Percentiles rank a stretch among this genome's conserved stretches.
phyloP scores from a whole-genome alignment of 2,329 filamentous ascomycete species.

The Aspergillus sclerotialis region DNA sequence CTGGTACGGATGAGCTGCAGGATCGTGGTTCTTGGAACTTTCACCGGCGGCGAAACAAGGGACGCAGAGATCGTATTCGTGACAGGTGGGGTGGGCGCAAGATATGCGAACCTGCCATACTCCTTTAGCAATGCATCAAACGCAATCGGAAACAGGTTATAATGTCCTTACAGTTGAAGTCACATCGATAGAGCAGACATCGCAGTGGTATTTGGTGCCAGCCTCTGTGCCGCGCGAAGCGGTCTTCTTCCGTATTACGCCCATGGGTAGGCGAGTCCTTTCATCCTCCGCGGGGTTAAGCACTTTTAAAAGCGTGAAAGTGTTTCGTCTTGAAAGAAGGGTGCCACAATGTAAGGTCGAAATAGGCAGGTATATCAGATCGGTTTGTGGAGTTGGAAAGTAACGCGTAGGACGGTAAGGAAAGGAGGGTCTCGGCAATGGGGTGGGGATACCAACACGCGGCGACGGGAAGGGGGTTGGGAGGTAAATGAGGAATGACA shows the following conservation, averaged over 20 bases:
- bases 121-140: conserved; percentile 2
- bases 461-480: conserved; percentile 1
- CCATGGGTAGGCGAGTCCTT: conserved; percentile 54
- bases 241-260: conserved; percentile 93
- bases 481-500: conserved; percentile 2
- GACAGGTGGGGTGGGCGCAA: conserved; percentile 75
- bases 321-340: no score
- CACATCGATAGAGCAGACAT: conserved; percentile 93
- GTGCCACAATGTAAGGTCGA: not conserved
- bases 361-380: not conserved
- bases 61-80: conserved; percentile 95
- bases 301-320: no score
- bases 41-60: conserved; percentile 84
- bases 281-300: conserved; percentile 36
- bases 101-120: conserved; percentile 76
- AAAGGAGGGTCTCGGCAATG: conserved; percentile 13
- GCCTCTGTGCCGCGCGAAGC: conserved; percentile 77
- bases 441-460: conserved; percentile 7
- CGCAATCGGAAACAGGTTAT: not conserved
- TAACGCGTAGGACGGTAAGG: conserved; percentile 5
- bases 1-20: conserved; percentile 76
- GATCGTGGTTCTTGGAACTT: conserved; percentile 75
- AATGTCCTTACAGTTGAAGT: conserved; percentile 74
- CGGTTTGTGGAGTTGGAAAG: conserved; percentile 3
- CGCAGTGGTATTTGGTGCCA: conserved; percentile 92